Evolutionary conservation across 2,329 filamentous ascomycete genomes (phyloP), one percentile per base, ranked within the genome.

Genomic region (Pseudocercospora fuligena): DNA sequence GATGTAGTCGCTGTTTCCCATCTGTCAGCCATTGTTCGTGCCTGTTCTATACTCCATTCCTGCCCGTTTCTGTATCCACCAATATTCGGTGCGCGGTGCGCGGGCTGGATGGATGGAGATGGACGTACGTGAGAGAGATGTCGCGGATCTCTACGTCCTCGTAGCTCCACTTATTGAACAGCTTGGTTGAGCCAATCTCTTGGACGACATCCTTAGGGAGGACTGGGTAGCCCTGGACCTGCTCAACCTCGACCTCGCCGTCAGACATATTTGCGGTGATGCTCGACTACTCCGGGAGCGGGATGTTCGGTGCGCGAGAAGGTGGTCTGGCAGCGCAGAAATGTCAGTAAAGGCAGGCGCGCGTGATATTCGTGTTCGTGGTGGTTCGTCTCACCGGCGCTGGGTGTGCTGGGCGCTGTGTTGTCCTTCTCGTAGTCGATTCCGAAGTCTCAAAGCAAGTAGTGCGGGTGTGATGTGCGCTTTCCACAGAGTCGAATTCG

Each of bases 101-200:
- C 12, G 60, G 46, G 29, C 12, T 23, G 59, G 56, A 43, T 19
- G 40, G 40, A 40, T 40, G 14, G 1, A 43, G 36, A 63, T 57
- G 51, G 66, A 75, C 92, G 87, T 96, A 99, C 95, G 94, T 98
- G 87, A 99, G 89, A 80, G 95, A 99, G 87, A 99, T 98, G 84
- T 99, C 95, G 84, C 94, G 91, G 85, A 99, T 95, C 89, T 99
- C 95, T 81, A 99, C 94, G 90, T 98, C 92, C 83, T 95, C 95
- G 86, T 98, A 99, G 86, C 86, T 90, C 90, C 94, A 97, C 86
- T 96, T 97, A 90, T 95, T 96, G 90, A 97, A 97, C 79, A 97
- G 89, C 91, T 97, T 97, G 83, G 95, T 88, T 85, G 88, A 90
- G 84, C 93, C 94, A 85, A 95, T 90, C 86, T 97, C 92, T 79